Base-by-base conservation (phyloP, 495 filamentous ascomycete species). In the Darksidea phi region DNA sequence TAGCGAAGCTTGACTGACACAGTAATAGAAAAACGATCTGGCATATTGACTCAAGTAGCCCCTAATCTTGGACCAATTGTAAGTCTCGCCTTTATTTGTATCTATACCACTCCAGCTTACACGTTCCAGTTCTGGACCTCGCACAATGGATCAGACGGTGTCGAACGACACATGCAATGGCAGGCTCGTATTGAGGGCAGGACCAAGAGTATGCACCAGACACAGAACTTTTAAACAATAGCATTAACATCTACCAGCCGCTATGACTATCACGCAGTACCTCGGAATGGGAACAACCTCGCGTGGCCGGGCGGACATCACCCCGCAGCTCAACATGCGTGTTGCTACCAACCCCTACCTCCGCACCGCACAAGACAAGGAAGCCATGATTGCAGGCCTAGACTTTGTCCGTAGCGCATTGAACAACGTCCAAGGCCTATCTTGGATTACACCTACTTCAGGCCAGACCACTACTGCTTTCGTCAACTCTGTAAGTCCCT, bases 11-110 rank as follows among this genome's bases (percentile, higher is more conserved):
- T 41, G 7, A 2, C 50, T 61, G 13, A 54, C 58, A 15, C 36
- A 15, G 23, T 17, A 18, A 48, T 25, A 72, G 77, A 73, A 46
- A 73, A 76, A 25, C 75, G 83, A 37, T 77, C 73, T 47, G 87
- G 87, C 48, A 81, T 86, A 41, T 72, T 89, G 12, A 78, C 87
- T 46, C 83, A 87, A 72, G 80, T 87, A 52, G 87, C 87, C 25
- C 86, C 86, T 52, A 81, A 84, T 55, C 84, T 86, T 20, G 82
- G 82, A 4, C 79, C 83, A n/a, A 81, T 86, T 24, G 58, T 54
- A 61, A 11, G 52, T 54, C 13, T 21, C 3, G 3, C 49, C 15
- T 18, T 25, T 2, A 28, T 11, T 3, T 23, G 8, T 17, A 7
- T n/a, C 24, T 17, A 3, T 3, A 20, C 3, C 5, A 43, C 12